Evolutionary conservation across 2,329 filamentous ascomycete genomes (phyloP), one percentile per base, ranked within the genome.

Genomic region (Huntiella moniliformis): DNA sequence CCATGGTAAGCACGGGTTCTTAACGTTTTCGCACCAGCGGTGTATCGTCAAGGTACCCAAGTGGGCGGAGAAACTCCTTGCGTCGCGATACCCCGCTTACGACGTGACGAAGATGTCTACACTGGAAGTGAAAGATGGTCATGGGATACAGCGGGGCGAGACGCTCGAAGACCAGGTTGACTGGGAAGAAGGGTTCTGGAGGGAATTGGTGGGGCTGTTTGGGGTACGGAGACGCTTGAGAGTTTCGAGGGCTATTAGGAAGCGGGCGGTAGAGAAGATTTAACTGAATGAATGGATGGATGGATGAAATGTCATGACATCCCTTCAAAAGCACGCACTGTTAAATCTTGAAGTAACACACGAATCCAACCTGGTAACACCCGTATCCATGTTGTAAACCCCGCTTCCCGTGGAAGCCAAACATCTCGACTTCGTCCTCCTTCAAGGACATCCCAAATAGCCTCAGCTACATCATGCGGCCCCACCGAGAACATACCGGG

Each of bases 1-100:
- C 53, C 67, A 69, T 52, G 69, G 68, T 13, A 57, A 59, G 51
- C 63, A 65, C 55, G 66, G 67, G 33, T 62, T 73, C 57, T 59
- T 62, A 40, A 53, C 59, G 18, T 66, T 66, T 46, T 61, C 58
- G 45, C 63, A 66, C 53, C 56, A 58, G 47, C 61, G 63, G 34
- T 55, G 57, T 51, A 57, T 64, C 33, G 56, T 60, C 43, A 52
- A 58, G 38, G 54, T 61, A 4, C 63, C 63, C 4, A 50, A 44
- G 47, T 64, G 62, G 63, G 11, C 53, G 37, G 53, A 54, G 11
- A 11, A 46, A 13, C 1, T 54, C 3, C 45, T 55, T 31, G 49
- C 47, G 34, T 39, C 45, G 18, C 51, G 53, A n/a, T 55, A 53
- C 32, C 51, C 53, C 1, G 53, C 54, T 2, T 55, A 54, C 38